Evolutionary conservation across 176 grass and related monocot genomes (phyloP).

Genomic region (Tillandsia leiboldiana): DNA sequence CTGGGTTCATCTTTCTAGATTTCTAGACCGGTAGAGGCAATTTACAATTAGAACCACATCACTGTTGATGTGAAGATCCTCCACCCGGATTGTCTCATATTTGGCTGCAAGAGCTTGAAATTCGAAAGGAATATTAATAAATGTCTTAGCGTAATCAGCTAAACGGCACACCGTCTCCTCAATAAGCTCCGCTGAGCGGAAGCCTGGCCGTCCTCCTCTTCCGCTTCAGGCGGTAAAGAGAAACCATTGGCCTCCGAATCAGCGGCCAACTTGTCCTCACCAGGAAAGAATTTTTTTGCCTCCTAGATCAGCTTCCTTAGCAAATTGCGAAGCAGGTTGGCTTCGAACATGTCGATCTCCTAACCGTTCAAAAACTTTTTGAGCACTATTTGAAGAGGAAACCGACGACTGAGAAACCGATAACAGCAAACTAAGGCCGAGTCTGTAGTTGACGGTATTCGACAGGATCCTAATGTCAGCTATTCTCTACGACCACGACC

Average conservation of each 20-base stretch:
- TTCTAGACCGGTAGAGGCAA: constrained; percentile 43
- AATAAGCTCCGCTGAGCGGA: constrained; percentile 44
- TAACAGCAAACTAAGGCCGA: not conserved
- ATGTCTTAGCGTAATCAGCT: constrained; percentile 37
- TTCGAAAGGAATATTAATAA: constrained; percentile 42
- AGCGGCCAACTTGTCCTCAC: constrained; percentile 7
- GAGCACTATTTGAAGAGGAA: not conserved
- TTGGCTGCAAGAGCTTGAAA: constrained; percentile 47
- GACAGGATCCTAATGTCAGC: constrained; percentile 26
- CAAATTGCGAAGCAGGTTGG: constrained; percentile 10
- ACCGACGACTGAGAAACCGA: not conserved
- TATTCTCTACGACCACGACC: constrained; percentile 6
- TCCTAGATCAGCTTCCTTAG: constrained; percentile 38
- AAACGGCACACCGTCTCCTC: constrained; percentile 63
- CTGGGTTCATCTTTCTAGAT: constrained; percentile 50
- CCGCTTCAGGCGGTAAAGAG: not conserved
- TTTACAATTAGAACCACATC: constrained; percentile 63
- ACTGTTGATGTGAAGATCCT: constrained; percentile 44
- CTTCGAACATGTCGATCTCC: not conserved
- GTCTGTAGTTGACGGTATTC: constrained; percentile 34
- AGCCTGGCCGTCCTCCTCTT: constrained; percentile 42
- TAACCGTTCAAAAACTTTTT: not conserved
- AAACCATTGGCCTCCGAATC: constrained; percentile 9
- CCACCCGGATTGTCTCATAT: constrained; percentile 40
- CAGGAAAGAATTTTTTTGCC: constrained; percentile 43